phyloP scores from a whole-genome alignment of 2,329 filamentous ascomycete genomes.

The Diaporthe citrichinensis region DNA sequence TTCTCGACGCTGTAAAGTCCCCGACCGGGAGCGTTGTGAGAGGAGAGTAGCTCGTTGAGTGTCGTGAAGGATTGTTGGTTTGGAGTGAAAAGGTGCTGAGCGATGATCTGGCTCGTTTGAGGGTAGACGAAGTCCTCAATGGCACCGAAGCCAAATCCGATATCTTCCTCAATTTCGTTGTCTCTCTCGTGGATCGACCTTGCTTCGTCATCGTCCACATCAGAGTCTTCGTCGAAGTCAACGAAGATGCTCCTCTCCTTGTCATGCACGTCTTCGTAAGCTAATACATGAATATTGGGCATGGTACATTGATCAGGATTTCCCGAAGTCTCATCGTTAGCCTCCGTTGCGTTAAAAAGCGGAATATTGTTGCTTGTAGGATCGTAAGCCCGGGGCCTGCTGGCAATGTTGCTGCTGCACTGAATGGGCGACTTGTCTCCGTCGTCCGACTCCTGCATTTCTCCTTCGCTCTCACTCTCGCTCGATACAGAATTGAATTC shows the following conservation, averaged over 20 bases:
- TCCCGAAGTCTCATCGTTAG: not conserved
- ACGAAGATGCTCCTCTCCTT: not conserved
- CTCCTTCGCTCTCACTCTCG: not conserved
- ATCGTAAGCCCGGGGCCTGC: not conserved
- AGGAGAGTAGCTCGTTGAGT: not conserved
- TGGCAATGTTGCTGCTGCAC: not conserved
- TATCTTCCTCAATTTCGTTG: not conserved
- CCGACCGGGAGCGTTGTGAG: not conserved
- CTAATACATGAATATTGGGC: not conserved
- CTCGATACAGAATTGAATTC: not conserved
- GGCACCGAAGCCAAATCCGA: not conserved
- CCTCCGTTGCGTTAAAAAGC: not conserved
- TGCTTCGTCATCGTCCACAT: not conserved
- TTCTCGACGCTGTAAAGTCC: conserved; percentile 15
- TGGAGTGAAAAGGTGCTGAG: not conserved
- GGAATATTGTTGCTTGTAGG: not conserved
- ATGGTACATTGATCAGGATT: no score
- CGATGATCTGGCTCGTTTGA: not conserved
- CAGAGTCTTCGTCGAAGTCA: not conserved
- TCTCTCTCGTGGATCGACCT: not conserved
- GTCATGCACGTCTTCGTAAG: not conserved
- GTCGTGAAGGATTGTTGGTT: not conserved
- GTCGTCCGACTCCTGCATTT: not conserved
- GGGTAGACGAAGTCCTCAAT: not conserved
- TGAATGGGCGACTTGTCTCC: not conserved